These are phyloP conservation scores for Shiraia bambusicola DNA, from an alignment of 2,329 filamentous ascomycete species.

Conservation along the genomic window DNA sequence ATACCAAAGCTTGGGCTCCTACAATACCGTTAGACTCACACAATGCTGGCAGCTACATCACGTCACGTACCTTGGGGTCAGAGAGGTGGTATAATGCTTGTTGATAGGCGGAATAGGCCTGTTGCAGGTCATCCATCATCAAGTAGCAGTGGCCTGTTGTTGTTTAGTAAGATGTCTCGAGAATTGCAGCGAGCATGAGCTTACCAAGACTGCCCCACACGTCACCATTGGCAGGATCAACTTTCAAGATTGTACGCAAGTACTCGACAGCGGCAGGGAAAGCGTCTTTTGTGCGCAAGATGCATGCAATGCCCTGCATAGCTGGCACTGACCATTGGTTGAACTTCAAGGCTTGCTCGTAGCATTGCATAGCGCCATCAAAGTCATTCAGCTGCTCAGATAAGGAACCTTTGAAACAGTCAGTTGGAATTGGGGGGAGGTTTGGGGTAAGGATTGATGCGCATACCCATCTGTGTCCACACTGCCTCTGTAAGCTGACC, in stretches of 20 bases:
- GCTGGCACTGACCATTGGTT: conserved; percentile 87
- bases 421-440: conserved; percentile 3
- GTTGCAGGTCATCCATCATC: conserved; percentile 98
- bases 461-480: conserved; percentile 89
- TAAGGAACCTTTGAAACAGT: conserved; percentile 64
- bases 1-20: conserved; percentile 98
- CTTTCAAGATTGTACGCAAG: conserved; percentile 83
- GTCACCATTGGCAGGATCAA: conserved; percentile 87
- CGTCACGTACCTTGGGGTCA: conserved; percentile 74
- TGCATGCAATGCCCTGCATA: conserved; percentile 91
- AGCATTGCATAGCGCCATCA: conserved; percentile 86
- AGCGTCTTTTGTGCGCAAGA: conserved; percentile 87
- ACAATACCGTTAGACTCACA: conserved; percentile 4
- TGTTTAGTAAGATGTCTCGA: conserved; percentile 14
- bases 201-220: conserved; percentile 93
- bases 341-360: conserved; percentile 84
- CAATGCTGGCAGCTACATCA: background rate
- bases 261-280: conserved; percentile 95
- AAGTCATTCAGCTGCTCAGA: conserved; percentile 85
- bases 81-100: conserved; percentile 89
- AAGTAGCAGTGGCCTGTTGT: conserved; percentile 86
- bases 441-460: no score
- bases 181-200: conserved; percentile 24
- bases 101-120: conserved; percentile 95
- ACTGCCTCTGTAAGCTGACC: conserved; percentile 79